Conservation (phyloP, 75 land plant genomes). For the Sequoiadendron giganteum region DNA sequence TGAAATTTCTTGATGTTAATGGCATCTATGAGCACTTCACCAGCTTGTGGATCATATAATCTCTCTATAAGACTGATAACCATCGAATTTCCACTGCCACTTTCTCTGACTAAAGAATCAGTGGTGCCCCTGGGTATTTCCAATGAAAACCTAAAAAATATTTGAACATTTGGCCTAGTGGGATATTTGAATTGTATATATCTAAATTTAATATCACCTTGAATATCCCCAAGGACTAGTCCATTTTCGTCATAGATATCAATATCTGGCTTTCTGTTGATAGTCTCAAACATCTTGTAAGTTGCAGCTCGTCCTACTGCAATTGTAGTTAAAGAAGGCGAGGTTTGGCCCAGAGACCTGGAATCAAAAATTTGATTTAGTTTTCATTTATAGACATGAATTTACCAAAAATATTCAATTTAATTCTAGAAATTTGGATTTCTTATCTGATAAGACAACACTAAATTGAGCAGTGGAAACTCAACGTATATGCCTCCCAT, state of each 20-base stretch:
- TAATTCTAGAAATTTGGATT: background rate
- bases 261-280: slow-evolving; percentile 78
- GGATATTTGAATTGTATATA: slow-evolving; percentile 84
- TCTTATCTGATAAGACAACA: background rate
- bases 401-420: background rate
- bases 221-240: slow-evolving; percentile 44
- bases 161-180: slow-evolving; percentile 72
- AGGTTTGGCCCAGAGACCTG: slow-evolving; percentile 90
- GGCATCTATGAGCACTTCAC: slow-evolving; percentile 88
- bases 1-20: slow-evolving; percentile 75
- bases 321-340: slow-evolving; percentile 78
- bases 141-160: slow-evolving; percentile 69
- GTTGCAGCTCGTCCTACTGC: slow-evolving; percentile 93
- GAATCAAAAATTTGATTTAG: background rate
- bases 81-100: slow-evolving; percentile 97
- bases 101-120: slow-evolving; percentile 88
- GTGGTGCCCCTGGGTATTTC: slow-evolving; percentile 72
- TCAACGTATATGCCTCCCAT: slow-evolving; percentile 82
- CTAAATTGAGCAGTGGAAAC: background rate
- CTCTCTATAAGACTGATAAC: slow-evolving; percentile 91
- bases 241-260: slow-evolving; percentile 79
- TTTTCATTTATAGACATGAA: background rate
- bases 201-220: slow-evolving; percentile 75
- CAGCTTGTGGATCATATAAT: slow-evolving; percentile 91
- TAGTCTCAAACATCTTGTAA: slow-evolving; percentile 90